phyloP scores from a whole-genome alignment of 2,329 filamentous ascomycete genomes.

The Fusarium pininemorale region DNA sequence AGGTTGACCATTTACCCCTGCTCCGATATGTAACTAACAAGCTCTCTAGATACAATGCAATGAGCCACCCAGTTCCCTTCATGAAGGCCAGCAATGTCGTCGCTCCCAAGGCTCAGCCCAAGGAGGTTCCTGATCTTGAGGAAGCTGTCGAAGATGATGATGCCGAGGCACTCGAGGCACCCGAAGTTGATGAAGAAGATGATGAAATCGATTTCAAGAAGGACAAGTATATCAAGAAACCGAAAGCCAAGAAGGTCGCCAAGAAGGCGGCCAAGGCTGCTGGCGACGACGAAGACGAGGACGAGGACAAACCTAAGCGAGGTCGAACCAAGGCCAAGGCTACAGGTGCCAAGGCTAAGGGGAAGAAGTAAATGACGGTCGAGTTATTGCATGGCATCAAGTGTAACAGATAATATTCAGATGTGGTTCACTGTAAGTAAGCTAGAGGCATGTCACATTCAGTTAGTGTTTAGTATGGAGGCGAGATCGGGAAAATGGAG shows the following conservation, averaged over 20 bases:
- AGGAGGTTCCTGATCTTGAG: constrained; percentile 90
- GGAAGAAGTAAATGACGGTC: constrained; percentile 50
- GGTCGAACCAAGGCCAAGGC: constrained; percentile 53
- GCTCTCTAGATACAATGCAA: constrained; percentile 77
- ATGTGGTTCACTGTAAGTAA: constrained; percentile 1
- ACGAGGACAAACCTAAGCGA: constrained; percentile 62
- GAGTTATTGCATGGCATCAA: not conserved
- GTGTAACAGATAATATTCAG: constrained; percentile 14
- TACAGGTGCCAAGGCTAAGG: constrained; percentile 56
- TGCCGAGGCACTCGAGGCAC: constrained; percentile 66
- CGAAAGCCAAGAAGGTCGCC: constrained; percentile 73
- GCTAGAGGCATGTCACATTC: not conserved
- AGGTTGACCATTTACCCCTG: constrained; percentile 52
- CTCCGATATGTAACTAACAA: constrained; percentile 6
- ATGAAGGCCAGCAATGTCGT: constrained; percentile 88
- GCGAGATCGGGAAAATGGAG: constrained; percentile 20
- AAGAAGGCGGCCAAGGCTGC: constrained; percentile 56
- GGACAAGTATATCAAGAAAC: constrained; percentile 95
- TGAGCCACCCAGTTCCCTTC: constrained; percentile 90
- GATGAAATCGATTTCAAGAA: constrained; percentile 82
- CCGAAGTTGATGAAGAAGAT: constrained; percentile 74
- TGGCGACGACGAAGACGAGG: constrained; percentile 56
- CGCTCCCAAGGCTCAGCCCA: constrained; percentile 74
- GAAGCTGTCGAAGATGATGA: constrained; percentile 95
- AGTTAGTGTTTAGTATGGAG: constrained; percentile 1